Evolutionary conservation across 306 rosid species (phyloP).

Genomic region (Lathyrus aphaca): DNA sequence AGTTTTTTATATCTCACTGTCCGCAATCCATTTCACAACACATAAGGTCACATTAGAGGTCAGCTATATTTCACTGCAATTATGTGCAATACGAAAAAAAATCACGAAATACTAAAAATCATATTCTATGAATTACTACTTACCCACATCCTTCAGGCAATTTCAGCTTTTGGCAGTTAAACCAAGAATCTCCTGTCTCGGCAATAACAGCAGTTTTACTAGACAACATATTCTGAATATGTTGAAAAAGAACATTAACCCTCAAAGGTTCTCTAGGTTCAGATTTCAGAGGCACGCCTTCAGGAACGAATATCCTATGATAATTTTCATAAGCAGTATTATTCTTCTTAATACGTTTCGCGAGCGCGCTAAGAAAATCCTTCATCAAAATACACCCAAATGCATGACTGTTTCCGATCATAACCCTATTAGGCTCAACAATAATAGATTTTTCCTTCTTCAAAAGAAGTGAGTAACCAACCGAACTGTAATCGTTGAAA

Average conservation of each 20-base stretch:
- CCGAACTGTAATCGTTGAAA: constrained; percentile 71
- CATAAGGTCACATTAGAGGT: too few species aligned
- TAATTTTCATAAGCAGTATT: constrained; percentile 56
- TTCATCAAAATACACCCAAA: constrained; percentile 69
- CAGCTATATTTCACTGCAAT: too few species aligned
- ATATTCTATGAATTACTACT: constrained; percentile 9
- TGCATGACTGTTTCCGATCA: constrained; percentile 56
- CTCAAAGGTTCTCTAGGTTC: constrained; percentile 60
- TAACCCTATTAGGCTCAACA: constrained; percentile 61
- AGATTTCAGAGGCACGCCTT: constrained; percentile 54
- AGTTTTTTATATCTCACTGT: too few species aligned
- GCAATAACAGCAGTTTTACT: constrained; percentile 65
- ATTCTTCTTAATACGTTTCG: constrained; percentile 46
- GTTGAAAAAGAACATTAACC: constrained; percentile 64
- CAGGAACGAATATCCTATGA: constrained; percentile 64
- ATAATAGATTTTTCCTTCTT: constrained; percentile 67
- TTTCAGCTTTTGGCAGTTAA: constrained; percentile 69
- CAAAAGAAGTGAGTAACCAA: constrained; percentile 67
- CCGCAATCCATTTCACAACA: too few species aligned
- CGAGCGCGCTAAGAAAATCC: constrained; percentile 58
- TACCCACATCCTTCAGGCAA: constrained; percentile 68
- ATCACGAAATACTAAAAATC: neutral
- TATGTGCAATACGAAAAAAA: neutral
- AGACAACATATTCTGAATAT: constrained; percentile 57
- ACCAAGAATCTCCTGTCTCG: constrained; percentile 78